phyloP scores from a whole-genome alignment of 352 stramenopile genomes.

The Globisporangium solare region DNA sequence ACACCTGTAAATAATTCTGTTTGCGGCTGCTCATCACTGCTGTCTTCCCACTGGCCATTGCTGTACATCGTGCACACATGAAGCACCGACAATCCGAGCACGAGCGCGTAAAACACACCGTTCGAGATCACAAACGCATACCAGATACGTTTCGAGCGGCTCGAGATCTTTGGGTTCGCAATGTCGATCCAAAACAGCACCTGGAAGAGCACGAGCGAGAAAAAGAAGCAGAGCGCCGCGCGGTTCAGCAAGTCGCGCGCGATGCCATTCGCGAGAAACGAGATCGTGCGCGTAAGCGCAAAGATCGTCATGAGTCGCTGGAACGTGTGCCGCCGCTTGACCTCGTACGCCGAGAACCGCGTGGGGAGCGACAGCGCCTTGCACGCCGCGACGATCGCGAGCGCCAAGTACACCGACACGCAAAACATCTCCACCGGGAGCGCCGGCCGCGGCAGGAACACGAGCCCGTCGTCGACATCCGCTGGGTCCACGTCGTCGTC shows the following conservation, averaged over 20 bases:
- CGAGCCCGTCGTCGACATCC: constrained; percentile 19
- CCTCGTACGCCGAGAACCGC: constrained; percentile 23
- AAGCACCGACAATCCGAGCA: constrained; percentile 55
- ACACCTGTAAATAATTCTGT: constrained; percentile 43
- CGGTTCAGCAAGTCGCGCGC: constrained; percentile 64
- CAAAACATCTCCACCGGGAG: constrained; percentile 45
- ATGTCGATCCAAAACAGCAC: constrained; percentile 87
- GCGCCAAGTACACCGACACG: constrained; percentile 48
- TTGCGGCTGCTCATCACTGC: constrained; percentile 11
- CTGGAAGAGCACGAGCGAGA: constrained; percentile 83
- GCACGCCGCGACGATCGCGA: constrained; percentile 48
- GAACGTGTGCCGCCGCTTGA: constrained; percentile 59
- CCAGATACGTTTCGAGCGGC: constrained; percentile 73
- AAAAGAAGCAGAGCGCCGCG: constrained; percentile 74
- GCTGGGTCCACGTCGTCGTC: not conserved
- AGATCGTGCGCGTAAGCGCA: constrained; percentile 47
- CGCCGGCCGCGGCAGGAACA: constrained; percentile 56
- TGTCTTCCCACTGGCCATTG: constrained; percentile 12
- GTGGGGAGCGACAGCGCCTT: constrained; percentile 36
- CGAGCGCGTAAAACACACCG: constrained; percentile 62
- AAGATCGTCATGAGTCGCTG: constrained; percentile 68
- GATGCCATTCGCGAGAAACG: constrained; percentile 32
- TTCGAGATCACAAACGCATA: constrained; percentile 66
- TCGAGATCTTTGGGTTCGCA: constrained; percentile 73
- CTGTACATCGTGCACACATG: constrained; percentile 27